Percentiles rank a stretch among this genome's conserved stretches.
Conservation (phyloP, 805 yeast genomes). For the Millerago galiae region DNA sequence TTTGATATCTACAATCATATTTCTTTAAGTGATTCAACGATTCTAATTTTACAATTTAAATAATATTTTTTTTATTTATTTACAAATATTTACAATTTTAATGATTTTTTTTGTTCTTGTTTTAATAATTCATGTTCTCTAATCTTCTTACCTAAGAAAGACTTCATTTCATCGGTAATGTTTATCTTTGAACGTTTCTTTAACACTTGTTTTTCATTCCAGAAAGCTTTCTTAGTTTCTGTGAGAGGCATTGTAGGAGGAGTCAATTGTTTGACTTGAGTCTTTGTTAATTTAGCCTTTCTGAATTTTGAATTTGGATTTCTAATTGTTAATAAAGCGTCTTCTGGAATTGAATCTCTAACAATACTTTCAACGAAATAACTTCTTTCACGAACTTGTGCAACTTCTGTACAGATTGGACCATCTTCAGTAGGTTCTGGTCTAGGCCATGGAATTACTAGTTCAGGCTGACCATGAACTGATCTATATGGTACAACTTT, state of each 20-base stretch:
- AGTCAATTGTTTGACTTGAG: slow-evolving; percentile 52
- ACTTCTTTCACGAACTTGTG: slow-evolving; percentile 61
- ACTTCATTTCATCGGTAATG: slow-evolving; percentile 48
- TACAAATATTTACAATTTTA: slow-evolving; percentile 13
- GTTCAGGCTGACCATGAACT: slow-evolving; percentile 60
- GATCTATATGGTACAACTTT: slow-evolving; percentile 71
- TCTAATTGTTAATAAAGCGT: slow-evolving; percentile 61
- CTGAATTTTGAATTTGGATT: slow-evolving; percentile 67
- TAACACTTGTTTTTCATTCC: slow-evolving; percentile 44
- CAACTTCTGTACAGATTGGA: slow-evolving; percentile 48
- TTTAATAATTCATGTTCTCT: slow-evolving; percentile 20
- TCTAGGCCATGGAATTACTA: slow-evolving; percentile 87
- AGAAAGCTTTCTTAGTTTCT: slow-evolving; percentile 52
- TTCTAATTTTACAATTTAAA: too few species aligned
- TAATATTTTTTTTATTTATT: background rate
- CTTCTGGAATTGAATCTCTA: slow-evolving; percentile 62
- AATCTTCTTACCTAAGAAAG: slow-evolving; percentile 45
- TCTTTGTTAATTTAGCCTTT: slow-evolving; percentile 54
- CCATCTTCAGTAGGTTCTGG: slow-evolving; percentile 55
- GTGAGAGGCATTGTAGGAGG: slow-evolving; percentile 78
- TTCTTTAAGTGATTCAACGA: too few species aligned
- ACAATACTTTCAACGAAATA: slow-evolving; percentile 64
- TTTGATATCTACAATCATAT: too few species aligned
- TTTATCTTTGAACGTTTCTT: slow-evolving; percentile 33
- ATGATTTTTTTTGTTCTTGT: slow-evolving; percentile 11